phyloP scores from a whole-genome alignment of 768 basidiomycete species.

The Boletus coccyginus region DNA sequence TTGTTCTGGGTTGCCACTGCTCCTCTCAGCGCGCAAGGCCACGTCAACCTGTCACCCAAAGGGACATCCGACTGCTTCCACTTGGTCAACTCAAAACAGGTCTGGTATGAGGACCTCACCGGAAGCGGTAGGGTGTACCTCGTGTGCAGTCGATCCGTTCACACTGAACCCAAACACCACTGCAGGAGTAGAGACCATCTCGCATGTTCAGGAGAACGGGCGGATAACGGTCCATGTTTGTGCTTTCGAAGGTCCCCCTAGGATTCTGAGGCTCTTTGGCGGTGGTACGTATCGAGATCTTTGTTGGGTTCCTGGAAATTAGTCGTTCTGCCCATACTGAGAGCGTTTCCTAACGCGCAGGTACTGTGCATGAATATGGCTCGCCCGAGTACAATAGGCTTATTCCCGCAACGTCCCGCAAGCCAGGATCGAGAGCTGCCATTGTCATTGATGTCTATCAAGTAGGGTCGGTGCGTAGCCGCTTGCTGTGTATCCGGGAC shows the following conservation, averaged over 20 bases:
- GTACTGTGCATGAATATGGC: constrained; percentile 61
- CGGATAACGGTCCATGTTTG: constrained; percentile 61
- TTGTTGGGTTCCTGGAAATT: background rate
- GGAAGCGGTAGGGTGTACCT: constrained; percentile 52
- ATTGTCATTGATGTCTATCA: constrained; percentile 61
- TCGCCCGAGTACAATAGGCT: constrained; percentile 56
- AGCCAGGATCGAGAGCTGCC: constrained; percentile 57
- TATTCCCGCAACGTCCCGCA: constrained; percentile 45
- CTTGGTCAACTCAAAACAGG: constrained; percentile 48
- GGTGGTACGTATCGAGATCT: constrained; percentile 37
- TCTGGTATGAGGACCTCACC: constrained; percentile 74
- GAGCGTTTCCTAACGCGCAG: constrained; percentile 28
- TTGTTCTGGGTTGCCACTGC: constrained; percentile 73
- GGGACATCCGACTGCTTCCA: constrained; percentile 64
- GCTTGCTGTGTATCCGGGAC: background rate
- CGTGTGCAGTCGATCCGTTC: background rate
- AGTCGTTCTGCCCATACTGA: background rate
- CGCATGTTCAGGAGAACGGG: constrained; percentile 62
- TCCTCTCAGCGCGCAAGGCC: constrained; percentile 53
- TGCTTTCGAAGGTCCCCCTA: constrained; percentile 61
- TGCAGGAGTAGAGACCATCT: constrained; percentile 57
- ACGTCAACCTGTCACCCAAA: constrained; percentile 70
- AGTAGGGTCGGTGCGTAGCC: constrained; percentile 44
- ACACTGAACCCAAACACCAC: background rate
- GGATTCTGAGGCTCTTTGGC: constrained; percentile 57